phyloP scores from a whole-genome alignment of 345 rosid genomes.

The Syzygium aromaticum region DNA sequence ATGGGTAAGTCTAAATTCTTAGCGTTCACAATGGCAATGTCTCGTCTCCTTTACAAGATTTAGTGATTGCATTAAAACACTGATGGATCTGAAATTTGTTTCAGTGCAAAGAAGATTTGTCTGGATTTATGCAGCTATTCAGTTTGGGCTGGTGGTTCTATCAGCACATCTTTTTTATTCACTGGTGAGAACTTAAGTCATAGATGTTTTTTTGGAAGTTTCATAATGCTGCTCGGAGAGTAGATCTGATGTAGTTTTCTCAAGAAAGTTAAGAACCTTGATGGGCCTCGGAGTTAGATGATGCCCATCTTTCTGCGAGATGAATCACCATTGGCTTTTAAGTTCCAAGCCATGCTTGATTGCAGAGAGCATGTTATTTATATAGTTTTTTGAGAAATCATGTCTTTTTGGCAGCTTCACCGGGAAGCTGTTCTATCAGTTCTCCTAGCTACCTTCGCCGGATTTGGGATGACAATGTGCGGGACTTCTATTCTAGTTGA shows the following conservation, averaged over 20 bases:
- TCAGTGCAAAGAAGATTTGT: conserved; percentile 54
- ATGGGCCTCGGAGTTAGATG: background rate
- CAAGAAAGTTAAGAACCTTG: background rate
- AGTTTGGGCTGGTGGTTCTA: conserved; percentile 60
- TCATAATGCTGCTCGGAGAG: background rate
- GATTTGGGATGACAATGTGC: conserved; percentile 71
- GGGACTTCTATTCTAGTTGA: conserved; percentile 38
- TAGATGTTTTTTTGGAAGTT: background rate
- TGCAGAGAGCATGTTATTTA: background rate
- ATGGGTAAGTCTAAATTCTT: conserved; percentile 51
- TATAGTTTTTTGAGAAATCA: background rate
- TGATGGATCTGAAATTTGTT: conserved; percentile 1
- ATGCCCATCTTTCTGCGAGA: background rate
- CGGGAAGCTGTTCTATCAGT: conserved; percentile 58
- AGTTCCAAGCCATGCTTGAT: background rate
- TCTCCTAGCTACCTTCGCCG: conserved; percentile 64
- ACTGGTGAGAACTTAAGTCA: conserved; percentile 28
- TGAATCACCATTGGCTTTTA: background rate
- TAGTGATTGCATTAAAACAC: background rate
- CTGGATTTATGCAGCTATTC: conserved; percentile 68
- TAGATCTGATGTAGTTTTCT: background rate
- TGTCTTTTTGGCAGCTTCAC: conserved; percentile 36
- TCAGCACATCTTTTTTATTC: conserved; percentile 69
- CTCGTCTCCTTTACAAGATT: background rate
- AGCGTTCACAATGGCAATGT: background rate